A percentile compares a stretch with the other conserved stretches of the same genome.
Conservation (phyloP, 1,284 basidiomycete genomes). For the Rhodotorula sp. region DNA sequence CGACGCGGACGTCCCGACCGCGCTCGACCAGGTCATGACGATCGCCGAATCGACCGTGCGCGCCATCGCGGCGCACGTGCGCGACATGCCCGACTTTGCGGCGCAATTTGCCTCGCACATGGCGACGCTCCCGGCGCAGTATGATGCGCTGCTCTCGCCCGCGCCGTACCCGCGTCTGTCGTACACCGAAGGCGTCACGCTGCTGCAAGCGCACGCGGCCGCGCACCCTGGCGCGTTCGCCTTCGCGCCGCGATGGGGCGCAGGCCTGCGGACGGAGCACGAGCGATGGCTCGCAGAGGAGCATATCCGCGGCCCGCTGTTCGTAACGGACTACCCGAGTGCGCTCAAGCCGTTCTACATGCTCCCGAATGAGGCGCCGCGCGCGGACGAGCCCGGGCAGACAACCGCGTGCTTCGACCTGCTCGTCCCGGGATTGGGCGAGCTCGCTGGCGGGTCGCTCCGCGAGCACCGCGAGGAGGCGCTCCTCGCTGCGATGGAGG, state of each 20-base stretch:
- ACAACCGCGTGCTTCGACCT: slow-evolving; percentile 95
- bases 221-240: slow-evolving; percentile 48
- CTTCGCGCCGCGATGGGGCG: slow-evolving; percentile 68
- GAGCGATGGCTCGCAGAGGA: slow-evolving; percentile 80
- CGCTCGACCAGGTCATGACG: slow-evolving; percentile 62
- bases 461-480: slow-evolving; percentile 75
- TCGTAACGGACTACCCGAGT: slow-evolving; percentile 87
- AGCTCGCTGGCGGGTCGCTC: slow-evolving; percentile 87
- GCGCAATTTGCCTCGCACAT: neutral
- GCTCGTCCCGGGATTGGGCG: slow-evolving; percentile 82
- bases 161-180: slow-evolving; percentile 60
- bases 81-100: slow-evolving; percentile 9
- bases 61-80: slow-evolving; percentile 40
- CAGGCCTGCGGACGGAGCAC: slow-evolving; percentile 79
- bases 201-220: slow-evolving; percentile 55
- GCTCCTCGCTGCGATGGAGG: slow-evolving; percentile 61
- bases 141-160: slow-evolving; percentile 7
- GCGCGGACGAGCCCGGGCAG: slow-evolving; percentile 63
- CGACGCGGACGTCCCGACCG: slow-evolving; percentile 28
- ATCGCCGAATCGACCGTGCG: slow-evolving; percentile 71
- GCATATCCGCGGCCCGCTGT: slow-evolving; percentile 71
- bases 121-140: neutral
- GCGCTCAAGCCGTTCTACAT: slow-evolving; percentile 94
- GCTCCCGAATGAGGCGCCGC: slow-evolving; percentile 63
- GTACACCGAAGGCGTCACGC: slow-evolving; percentile 73